Percentiles rank a stretch among this genome's conserved stretches.
Conservation (phyloP, 179 eudicot species). For the Amaranthus tricolor region DNA sequence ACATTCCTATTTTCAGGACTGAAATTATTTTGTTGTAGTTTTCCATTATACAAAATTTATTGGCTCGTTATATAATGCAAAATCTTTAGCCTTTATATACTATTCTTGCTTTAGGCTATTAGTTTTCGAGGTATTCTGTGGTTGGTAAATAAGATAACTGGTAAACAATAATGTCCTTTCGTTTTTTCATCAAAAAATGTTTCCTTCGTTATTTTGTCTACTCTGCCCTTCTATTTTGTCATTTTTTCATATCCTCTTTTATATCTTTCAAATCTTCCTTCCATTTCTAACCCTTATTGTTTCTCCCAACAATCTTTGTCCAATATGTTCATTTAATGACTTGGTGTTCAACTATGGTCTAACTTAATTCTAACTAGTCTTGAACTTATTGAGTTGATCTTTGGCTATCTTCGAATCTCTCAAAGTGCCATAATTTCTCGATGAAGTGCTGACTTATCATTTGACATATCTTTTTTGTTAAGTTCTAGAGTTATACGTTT, state of each 20-base stretch:
- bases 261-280: background rate
- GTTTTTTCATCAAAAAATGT: too few relatives aligned
- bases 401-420: background rate
- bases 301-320: background rate
- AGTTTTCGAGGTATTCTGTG: background rate
- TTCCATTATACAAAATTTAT: background rate
- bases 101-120: background rate
- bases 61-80: background rate
- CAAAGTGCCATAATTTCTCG: background rate
- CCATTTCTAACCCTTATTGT: background rate
- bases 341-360: background rate
- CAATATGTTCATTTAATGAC: background rate
- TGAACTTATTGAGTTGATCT: background rate
- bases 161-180: background rate
- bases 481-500: background rate
- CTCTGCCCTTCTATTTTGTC: background rate
- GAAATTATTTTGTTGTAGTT: background rate
- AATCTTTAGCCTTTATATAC: background rate
- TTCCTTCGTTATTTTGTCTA: background rate
- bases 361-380: background rate
- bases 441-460: background rate
- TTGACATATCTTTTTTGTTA: background rate
- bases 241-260: background rate
- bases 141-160: background rate
- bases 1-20: background rate